Conservation (phyloP, 202 grass and related monocot species). For the Setaria viridis region DNA sequence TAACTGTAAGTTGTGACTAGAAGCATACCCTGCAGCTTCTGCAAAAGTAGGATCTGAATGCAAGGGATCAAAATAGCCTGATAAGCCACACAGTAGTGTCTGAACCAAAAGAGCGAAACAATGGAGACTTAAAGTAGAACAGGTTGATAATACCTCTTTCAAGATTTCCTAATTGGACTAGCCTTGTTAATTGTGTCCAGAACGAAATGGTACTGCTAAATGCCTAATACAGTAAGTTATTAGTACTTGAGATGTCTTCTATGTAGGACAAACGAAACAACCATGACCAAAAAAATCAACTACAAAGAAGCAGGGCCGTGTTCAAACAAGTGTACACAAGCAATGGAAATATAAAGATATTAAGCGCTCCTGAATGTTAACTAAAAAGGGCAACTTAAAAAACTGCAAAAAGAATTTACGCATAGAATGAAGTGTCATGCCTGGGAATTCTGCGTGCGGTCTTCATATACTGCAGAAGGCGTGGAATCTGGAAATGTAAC, state of each 20-base stretch:
- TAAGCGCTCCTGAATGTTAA: not conserved
- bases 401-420: not conserved
- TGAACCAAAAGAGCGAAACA: conserved; percentile 31
- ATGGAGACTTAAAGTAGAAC: not conserved
- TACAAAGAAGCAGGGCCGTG: not conserved
- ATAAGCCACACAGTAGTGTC: conserved; percentile 61
- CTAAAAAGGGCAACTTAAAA: not conserved
- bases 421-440: conserved; percentile 40
- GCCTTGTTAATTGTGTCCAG: not conserved
- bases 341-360: conserved; percentile 20
- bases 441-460: conserved; percentile 71
- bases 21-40: conserved; percentile 62
- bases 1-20: not conserved
- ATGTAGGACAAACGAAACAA: not conserved
- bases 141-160: not conserved
- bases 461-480: conserved; percentile 70
- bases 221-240: not conserved
- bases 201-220: too few relatives aligned
- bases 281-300: not conserved
- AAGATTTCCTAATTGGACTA: not conserved
- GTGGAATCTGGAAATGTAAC: conserved; percentile 63
- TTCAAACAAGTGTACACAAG: not conserved
- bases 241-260: not conserved
- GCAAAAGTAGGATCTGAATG: conserved; percentile 72
- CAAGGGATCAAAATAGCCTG: conserved; percentile 69